phyloP scores from a whole-genome alignment of 208 protist genomes.

The Trypanosoma rangeli region DNA sequence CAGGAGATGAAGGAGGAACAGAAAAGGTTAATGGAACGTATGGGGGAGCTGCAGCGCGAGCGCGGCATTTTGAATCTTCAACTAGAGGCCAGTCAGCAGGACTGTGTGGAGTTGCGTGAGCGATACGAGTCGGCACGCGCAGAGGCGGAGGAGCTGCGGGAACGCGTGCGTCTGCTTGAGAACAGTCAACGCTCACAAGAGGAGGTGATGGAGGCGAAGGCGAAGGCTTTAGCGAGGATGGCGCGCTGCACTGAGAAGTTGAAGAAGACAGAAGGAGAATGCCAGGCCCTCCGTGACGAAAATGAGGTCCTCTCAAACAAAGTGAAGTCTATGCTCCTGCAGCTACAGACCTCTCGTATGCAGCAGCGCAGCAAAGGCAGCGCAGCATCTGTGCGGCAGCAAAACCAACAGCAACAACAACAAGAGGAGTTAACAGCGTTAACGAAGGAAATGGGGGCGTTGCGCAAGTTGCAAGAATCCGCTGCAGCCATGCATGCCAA shows the following conservation, averaged over 20 bases:
- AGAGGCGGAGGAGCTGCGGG: slow-evolving; percentile 20
- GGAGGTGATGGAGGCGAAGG: slow-evolving; percentile 12
- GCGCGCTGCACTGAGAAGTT: slow-evolving; percentile 19
- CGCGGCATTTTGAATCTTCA: slow-evolving; percentile 15
- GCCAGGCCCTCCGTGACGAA: slow-evolving; percentile 20
- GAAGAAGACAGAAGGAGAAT: slow-evolving; percentile 25
- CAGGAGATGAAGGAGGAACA: slow-evolving; percentile 4
- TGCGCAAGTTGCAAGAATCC: slow-evolving; percentile 24
- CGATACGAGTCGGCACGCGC: slow-evolving; percentile 15
- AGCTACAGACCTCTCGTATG: slow-evolving; percentile 32
- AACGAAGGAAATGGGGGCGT: slow-evolving; percentile 18
- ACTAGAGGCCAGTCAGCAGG: slow-evolving; percentile 24
- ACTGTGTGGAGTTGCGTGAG: slow-evolving; percentile 31
- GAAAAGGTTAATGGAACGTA: slow-evolving; percentile 3
- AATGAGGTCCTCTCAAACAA: slow-evolving; percentile 27
- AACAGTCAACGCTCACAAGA: slow-evolving; percentile 17
- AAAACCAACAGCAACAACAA: slow-evolving; percentile 18
- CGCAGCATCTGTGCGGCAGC: slow-evolving; percentile 3
- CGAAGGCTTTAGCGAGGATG: slow-evolving; percentile 7
- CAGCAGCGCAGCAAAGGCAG: slow-evolving; percentile 8
- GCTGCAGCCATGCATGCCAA: slow-evolving; percentile 29
- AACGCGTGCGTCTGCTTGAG: slow-evolving; percentile 13
- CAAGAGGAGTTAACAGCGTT: slow-evolving; percentile 17
- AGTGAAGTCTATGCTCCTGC: slow-evolving; percentile 28
- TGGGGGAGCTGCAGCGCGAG: slow-evolving; percentile 21